phyloP scores from a whole-genome alignment of 768 basidiomycete species.

The Suillus spraguei region DNA sequence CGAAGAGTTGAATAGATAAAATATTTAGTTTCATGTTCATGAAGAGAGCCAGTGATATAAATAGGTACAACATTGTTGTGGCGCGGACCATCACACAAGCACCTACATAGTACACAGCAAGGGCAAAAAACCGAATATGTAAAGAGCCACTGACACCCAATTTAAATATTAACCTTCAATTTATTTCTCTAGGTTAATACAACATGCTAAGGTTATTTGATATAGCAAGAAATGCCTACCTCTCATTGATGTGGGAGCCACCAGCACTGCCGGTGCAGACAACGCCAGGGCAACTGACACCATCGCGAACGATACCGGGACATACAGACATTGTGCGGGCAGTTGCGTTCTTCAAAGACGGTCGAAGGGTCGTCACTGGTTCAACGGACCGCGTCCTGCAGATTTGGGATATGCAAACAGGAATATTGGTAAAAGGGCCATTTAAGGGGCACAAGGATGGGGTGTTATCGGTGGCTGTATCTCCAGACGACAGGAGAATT shows the following conservation, averaged over 20 bases:
- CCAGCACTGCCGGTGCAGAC: too few species aligned
- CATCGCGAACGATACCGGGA: slow-evolving; percentile 7
- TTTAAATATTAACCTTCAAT: too few species aligned
- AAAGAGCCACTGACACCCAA: not conserved
- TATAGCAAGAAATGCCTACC: not conserved
- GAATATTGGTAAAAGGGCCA: not conserved
- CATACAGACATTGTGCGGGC: slow-evolving; percentile 29
- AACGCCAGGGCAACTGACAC: not conserved
- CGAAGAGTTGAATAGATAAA: not conserved
- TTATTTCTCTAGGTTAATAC: not conserved
- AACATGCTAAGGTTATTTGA: not conserved
- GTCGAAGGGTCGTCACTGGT: slow-evolving; percentile 19
- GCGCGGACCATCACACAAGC: too few species aligned
- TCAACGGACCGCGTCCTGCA: slow-evolving; percentile 30
- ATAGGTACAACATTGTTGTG: too few species aligned
- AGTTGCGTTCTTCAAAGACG: slow-evolving; percentile 23
- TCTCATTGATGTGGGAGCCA: too few species aligned
- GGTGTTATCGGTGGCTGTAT: too few species aligned
- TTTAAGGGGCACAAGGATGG: not conserved
- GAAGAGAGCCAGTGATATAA: too few species aligned
- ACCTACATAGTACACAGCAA: too few species aligned
- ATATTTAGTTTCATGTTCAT: not conserved
- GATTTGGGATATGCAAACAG: slow-evolving; percentile 8
- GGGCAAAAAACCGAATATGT: too few species aligned
- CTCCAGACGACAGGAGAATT: too few species aligned